Percentiles rank a stretch among this genome's conserved stretches.
Evolutionary conservation across 106 monocot species (phyloP).

Genomic region (Iris macrosiphon): DNA sequence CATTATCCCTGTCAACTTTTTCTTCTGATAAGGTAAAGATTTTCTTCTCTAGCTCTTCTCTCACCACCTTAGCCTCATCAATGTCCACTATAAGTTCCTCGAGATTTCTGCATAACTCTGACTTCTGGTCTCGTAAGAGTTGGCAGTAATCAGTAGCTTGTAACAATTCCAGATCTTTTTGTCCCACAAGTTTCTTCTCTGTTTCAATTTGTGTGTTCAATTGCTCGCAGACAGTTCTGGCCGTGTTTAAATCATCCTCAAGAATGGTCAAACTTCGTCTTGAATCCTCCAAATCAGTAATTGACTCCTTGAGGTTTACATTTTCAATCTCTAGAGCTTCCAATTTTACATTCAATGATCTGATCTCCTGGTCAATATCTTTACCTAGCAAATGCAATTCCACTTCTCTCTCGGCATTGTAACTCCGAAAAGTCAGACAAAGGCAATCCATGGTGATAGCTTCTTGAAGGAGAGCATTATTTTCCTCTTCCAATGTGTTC

Average conservation of each 20-base stretch:
- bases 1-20: constrained; percentile 11
- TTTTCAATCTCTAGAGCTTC: constrained; percentile 34
- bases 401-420: constrained; percentile 29
- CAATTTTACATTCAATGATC: constrained; percentile 21
- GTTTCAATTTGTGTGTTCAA: constrained; percentile 21
- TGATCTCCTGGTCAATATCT: constrained; percentile 26
- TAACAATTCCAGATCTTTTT: constrained; percentile 25
- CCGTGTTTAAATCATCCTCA: constrained; percentile 28
- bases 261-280: constrained; percentile 15
- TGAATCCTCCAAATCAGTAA: constrained; percentile 24
- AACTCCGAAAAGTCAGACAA: constrained; percentile 29
- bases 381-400: constrained; percentile 14
- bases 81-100: constrained; percentile 17
- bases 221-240: constrained; percentile 9
- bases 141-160: no score
- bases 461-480: constrained; percentile 33
- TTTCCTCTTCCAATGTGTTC: constrained; percentile 15
- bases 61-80: constrained; percentile 13
- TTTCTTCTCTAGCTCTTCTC: constrained; percentile 31
- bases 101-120: constrained; percentile 13
- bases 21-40: constrained; percentile 17
- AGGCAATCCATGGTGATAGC: constrained; percentile 37
- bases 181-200: constrained; percentile 7
- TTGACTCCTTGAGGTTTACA: constrained; percentile 22
- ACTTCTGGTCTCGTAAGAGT: constrained; percentile 8